Evolutionary conservation across 345 rosid genomes (phyloP), one percentile per base, ranked within the genome.

Genomic region (Aquilaria sinensis): DNA sequence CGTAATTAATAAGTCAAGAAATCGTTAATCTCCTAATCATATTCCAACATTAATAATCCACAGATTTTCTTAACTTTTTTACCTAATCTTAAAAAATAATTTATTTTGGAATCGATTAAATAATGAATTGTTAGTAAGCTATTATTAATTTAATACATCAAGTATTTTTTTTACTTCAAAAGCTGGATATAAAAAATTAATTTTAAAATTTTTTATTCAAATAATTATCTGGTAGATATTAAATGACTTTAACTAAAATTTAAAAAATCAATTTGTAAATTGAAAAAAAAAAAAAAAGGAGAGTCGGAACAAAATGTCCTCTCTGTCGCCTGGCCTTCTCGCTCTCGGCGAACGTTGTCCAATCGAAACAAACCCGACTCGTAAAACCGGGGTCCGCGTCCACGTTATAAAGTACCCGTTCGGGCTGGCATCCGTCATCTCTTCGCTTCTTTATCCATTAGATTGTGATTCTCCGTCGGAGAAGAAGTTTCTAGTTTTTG

Each of bases 321-420:
- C 1, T 13, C 8, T 31, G 8, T 31, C 52, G 15, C 3, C 53
- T 12, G 47, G 29, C 30, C 13, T 59, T 3, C 3, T 16, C 63
- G 23, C 62, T 47, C 58, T 41, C 51, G 3, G 16, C 12, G 30
- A 59, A 60, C 56, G 43, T 23, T 23, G 23, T 59, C 32, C 70
- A 65, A 58, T 53, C 69, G 60, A 64, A 63, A 23, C 53, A n/a
- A 41, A 57, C 52, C 37, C 34, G 12, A 59, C 53, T 55, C 3
- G 29, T 29, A 16, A 33, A 66, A 56, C 31, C 8, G 43, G 34
- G 53, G 33, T 31, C 47, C 64, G 70, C 70, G 70, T 64, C 60
- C 31, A 34, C 32, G 45, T 13, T 23, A 50, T 16, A 23, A 16
- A 37, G 55, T 34, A 45, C 48, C 64, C 50, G 31, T 23, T 4